Evolutionary conservation across 192 early-diverging fungal genomes (phyloP).

Genomic region (Coemansia sp.): DNA sequence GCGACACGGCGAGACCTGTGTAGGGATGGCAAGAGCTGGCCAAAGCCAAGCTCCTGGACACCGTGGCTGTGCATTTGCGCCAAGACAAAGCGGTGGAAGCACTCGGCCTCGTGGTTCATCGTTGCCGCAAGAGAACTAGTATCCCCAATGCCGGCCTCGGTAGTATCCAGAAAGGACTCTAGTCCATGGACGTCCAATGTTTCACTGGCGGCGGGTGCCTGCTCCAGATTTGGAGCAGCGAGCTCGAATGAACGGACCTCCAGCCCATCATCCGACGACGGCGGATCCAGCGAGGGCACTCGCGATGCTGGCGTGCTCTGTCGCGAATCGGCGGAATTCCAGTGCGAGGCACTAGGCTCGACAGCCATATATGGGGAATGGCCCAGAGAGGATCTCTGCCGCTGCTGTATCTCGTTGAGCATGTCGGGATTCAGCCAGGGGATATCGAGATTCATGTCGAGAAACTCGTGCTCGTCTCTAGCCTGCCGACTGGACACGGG

Average conservation of each 20-base stretch:
- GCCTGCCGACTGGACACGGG: neutral
- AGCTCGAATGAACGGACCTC: conserved; percentile 37
- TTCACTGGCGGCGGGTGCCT: neutral
- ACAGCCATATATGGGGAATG: conserved; percentile 8
- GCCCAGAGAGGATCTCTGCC: neutral
- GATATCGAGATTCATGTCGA: conserved; percentile 25
- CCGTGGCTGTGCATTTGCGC: conserved; percentile 7
- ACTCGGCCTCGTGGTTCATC: conserved; percentile 18
- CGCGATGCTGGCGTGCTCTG: conserved; percentile 14
- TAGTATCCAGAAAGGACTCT: conserved; percentile 32
- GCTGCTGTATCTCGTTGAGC: neutral
- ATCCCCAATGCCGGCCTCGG: no score
- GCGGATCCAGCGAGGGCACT: conserved; percentile 21
- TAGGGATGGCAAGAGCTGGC: conserved; percentile 11
- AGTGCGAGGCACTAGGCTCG: conserved; percentile 14
- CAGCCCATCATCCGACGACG: conserved; percentile 22
- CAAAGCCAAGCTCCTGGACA: conserved; percentile 5
- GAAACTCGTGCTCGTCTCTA: neutral
- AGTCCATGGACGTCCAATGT: conserved; percentile 7
- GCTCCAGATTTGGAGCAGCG: conserved; percentile 5
- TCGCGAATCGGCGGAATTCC: neutral
- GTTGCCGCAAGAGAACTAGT: no score
- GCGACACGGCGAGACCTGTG: conserved; percentile 27
- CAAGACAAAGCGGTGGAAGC: conserved; percentile 23
- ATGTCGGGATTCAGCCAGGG: conserved; percentile 36